Evolutionary conservation across 345 rosid species (phyloP).

Genomic region (Acer saccharum): DNA sequence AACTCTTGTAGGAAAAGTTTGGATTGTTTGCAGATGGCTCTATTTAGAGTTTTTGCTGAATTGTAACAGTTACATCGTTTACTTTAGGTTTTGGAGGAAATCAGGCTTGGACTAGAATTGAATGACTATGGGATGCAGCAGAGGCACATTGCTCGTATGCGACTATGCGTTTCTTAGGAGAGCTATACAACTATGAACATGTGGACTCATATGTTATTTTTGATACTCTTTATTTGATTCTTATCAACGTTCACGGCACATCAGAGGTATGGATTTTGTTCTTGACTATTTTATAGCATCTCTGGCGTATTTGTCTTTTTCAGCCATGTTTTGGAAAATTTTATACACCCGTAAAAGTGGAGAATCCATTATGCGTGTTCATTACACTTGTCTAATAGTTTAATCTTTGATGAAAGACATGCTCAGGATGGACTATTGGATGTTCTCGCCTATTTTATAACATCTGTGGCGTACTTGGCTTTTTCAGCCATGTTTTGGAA

Average conservation of each 20-base stretch:
- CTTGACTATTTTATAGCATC: background rate
- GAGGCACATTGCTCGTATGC: conserved; percentile 93
- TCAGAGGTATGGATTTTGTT: conserved; percentile 60
- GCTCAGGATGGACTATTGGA: background rate
- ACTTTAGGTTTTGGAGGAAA: conserved; percentile 93
- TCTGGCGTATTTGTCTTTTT: background rate
- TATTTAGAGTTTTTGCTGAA: background rate
- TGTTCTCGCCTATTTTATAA: background rate
- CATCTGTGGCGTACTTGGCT: background rate
- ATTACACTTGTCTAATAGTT: background rate
- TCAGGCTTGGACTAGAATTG: conserved; percentile 87
- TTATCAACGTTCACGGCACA: conserved; percentile 78
- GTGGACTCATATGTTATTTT: conserved; percentile 98
- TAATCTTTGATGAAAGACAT: background rate
- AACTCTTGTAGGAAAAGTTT: background rate
- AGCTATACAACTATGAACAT: conserved; percentile 95
- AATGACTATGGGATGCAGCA: conserved; percentile 99
- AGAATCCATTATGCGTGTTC: background rate
- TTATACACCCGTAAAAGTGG: background rate
- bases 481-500: background rate
- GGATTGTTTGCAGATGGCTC: background rate
- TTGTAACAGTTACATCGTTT: conserved; percentile 20
- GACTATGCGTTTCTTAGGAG: conserved; percentile 97
- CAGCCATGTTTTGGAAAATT: background rate
- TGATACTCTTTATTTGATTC: conserved; percentile 84